Evolutionary conservation across 352 stramenopile species (phyloP).

Genomic region (Phytophthora ohioensis): DNA sequence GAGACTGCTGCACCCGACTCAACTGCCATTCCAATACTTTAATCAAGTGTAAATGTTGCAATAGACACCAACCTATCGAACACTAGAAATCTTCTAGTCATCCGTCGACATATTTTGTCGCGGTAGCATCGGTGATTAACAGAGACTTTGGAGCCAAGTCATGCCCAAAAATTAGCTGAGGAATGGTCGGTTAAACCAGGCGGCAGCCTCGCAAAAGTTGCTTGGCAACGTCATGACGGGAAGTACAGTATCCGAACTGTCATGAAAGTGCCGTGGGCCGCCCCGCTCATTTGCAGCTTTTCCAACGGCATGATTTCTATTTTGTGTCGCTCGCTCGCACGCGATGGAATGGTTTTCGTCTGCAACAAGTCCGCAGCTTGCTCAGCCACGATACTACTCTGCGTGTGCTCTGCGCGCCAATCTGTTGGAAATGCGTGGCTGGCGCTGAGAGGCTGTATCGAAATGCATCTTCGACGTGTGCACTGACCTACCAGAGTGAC

Average conservation of each 20-base stretch:
- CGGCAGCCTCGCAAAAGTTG: slow-evolving; percentile 3
- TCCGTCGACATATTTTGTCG: slow-evolving; percentile 1
- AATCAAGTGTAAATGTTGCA: background rate
- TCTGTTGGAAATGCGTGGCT: slow-evolving; percentile 30
- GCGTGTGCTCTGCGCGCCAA: slow-evolving; percentile 23
- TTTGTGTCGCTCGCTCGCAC: background rate
- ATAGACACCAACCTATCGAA: background rate
- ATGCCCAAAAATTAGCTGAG: background rate
- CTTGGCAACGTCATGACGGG: slow-evolving; percentile 1
- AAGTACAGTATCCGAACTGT: background rate
- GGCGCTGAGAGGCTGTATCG: background rate
- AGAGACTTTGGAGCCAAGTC: slow-evolving; percentile 2
- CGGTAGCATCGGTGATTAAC: background rate
- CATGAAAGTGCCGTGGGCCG: background rate
- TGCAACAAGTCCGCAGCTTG: slow-evolving; percentile 19
- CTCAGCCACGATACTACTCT: slow-evolving; percentile 24
- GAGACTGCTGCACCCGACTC: slow-evolving; percentile 5
- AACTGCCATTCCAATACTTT: background rate
- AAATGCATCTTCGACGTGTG: slow-evolving; percentile 17
- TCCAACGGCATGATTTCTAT: background rate
- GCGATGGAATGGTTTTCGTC: slow-evolving; percentile 10
- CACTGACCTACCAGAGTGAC: slow-evolving; percentile 1
- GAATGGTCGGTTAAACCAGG: slow-evolving; percentile 28
- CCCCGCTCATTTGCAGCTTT: slow-evolving; percentile 22
- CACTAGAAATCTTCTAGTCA: background rate